Evolutionary conservation across 108 stramenopile genomes (phyloP), one percentile per base, ranked within the genome.

Genomic region (Skeletonema tropicum): DNA sequence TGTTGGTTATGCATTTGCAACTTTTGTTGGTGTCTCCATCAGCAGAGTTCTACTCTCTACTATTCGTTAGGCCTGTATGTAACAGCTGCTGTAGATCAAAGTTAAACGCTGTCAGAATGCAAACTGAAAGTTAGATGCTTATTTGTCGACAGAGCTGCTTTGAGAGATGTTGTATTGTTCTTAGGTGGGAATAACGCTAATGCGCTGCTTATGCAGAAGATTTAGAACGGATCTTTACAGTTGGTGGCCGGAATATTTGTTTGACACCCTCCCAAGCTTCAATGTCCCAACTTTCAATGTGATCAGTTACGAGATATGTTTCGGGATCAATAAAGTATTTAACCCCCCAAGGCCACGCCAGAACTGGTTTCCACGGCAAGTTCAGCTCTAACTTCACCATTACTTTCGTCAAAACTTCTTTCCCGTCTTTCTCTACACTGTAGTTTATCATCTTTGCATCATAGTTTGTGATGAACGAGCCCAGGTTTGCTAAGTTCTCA

Each of bases 331-430:
- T 87, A 8, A 30, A 61, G 69, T 94, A 94, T 38, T 57, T 77
- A 5, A 95, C 96, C 64, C 95, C 94, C 88, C 88, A 89, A 32
- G 89, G 92, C 93, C 92, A 94, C 14, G 94, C 96, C 26, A 97
- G 73, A 0, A 96, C 83, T 2, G 96, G 96, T 76, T 94, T 93
- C 96, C 96, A 97, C 8, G 96, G 96, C 35, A 97, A 73, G 39
- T 89, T 90, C 2, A 97, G 76, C 73, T 94, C 89, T 60, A 95
- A 72, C 64, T 94, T 94, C 36, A 97, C 95, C 91, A 94, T 90
- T 48, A 93, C 85, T 57, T 78, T 78, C 21, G 76, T 81, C 14
- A 74, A 64, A 52, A 79, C 58, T 62, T 65, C 68, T 58, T 32
- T 41, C 42, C 68, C 78, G 64, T 81, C 78, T 10, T 79, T 60